These are phyloP conservation scores for Salvia hispanica DNA, from an alignment of 257 asterid species.

Conservation along the genomic window DNA sequence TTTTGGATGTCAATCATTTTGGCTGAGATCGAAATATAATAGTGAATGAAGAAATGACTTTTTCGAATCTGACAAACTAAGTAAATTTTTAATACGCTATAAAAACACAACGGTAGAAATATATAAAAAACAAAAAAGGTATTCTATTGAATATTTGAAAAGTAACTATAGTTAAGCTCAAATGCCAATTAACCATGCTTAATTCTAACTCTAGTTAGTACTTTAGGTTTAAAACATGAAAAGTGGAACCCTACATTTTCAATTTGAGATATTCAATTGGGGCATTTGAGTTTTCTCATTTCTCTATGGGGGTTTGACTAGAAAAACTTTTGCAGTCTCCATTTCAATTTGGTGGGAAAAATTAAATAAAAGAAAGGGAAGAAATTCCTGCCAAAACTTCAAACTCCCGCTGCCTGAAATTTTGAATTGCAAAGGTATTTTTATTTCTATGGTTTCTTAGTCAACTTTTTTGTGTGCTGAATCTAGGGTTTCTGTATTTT, in stretches of 20 bases:
- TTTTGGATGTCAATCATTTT: background rate
- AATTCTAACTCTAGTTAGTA: slow-evolving; percentile 43
- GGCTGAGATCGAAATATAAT: background rate
- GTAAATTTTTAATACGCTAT: background rate
- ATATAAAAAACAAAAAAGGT: background rate
- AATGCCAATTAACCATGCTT: slow-evolving; percentile 32
- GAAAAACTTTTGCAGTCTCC: slow-evolving; percentile 37
- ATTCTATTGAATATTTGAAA: slow-evolving; percentile 22
- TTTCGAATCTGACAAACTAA: background rate
- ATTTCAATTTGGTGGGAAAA: slow-evolving; percentile 49
- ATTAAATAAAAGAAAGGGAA: slow-evolving; percentile 18
- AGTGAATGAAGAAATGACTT: background rate
- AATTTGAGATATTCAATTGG: slow-evolving; percentile 40
- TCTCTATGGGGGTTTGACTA: slow-evolving; percentile 50
- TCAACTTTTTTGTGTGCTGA: slow-evolving; percentile 25
- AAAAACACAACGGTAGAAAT: background rate
- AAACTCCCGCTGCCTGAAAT: slow-evolving; percentile 31
- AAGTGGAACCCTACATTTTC: slow-evolving; percentile 40
- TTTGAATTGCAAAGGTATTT: slow-evolving; percentile 33
- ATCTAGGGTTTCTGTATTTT: slow-evolving; percentile 45
- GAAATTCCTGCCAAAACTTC: slow-evolving; percentile 24
- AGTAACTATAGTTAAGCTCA: slow-evolving; percentile 44
- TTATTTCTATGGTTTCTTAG: slow-evolving; percentile 3
- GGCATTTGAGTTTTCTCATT: slow-evolving; percentile 42
- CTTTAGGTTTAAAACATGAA: slow-evolving; percentile 36